These are phyloP conservation scores for Flaveria floridana DNA, from an alignment of 140 eudicot species.

Conservation along the genomic window DNA sequence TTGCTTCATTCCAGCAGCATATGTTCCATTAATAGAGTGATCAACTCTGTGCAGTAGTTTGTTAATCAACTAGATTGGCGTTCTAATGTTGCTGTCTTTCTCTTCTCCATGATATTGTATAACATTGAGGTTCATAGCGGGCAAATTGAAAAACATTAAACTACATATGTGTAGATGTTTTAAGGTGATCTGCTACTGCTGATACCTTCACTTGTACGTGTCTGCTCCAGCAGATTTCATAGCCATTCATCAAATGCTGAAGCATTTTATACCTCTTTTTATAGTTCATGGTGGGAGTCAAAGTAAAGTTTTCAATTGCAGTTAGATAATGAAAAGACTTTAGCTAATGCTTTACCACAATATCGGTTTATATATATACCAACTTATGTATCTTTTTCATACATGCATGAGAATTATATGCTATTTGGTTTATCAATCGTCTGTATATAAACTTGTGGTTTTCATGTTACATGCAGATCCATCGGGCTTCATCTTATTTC, in stretches of 20 bases:
- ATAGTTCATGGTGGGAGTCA: neutral
- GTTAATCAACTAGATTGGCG: neutral
- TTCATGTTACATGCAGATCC: conserved; percentile 63
- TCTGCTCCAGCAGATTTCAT: conserved; percentile 10
- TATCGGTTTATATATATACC: neutral
- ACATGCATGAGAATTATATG: neutral
- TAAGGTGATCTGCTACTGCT: conserved; percentile 22
- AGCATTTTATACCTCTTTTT: neutral
- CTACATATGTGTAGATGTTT: neutral
- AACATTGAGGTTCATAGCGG: conserved; percentile 14
- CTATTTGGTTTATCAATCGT: neutral
- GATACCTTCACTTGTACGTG: conserved; percentile 3
- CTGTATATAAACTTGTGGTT: conserved; percentile 7
- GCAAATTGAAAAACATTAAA: conserved; percentile 15
- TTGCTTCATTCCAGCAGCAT: conserved; percentile 23
- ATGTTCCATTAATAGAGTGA: conserved; percentile 2
- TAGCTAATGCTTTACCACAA: conserved; percentile 1
- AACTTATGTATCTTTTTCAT: conserved; percentile 4
- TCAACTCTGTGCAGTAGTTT: conserved; percentile 15
- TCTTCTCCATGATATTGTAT: conserved; percentile 4
- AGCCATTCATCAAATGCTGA: neutral
- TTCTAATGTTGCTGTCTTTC: conserved; percentile 11
- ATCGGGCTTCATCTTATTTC: conserved; percentile 92
- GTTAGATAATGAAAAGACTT: neutral
- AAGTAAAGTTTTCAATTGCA: neutral